A percentile compares a stretch with the other conserved stretches of the same genome.
These are phyloP conservation scores for Beauveria brongniartii DNA, from an alignment of 2,329 filamentous ascomycete species.

Conservation along the genomic window DNA sequence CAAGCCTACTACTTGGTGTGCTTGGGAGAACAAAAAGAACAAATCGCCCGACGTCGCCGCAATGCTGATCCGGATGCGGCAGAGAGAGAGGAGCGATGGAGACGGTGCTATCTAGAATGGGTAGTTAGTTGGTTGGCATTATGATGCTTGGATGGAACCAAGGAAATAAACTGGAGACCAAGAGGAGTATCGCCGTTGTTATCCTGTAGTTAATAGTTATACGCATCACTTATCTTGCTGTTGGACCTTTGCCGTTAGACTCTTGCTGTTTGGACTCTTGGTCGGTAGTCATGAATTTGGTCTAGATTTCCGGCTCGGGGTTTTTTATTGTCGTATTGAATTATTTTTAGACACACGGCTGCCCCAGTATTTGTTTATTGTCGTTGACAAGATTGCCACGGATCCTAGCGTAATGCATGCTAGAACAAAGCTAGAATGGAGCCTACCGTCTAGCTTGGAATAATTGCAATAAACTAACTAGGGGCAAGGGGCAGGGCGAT, in stretches of 20 bases:
- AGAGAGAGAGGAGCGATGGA: no score
- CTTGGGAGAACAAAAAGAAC: no score
- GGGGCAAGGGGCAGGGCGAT: no score
- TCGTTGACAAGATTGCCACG: not conserved
- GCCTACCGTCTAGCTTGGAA: no score
- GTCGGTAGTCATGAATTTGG: not conserved
- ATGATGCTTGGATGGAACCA: not conserved
- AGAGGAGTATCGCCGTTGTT: not conserved
- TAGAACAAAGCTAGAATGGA: no score
- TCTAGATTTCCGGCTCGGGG: not conserved
- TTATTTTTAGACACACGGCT: constrained; percentile 2
- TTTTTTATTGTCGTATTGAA: not conserved
- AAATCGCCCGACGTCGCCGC: no score
- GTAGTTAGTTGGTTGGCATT: no score
- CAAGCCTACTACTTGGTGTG: no score
- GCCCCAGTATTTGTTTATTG: not conserved
- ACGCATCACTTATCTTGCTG: no score
- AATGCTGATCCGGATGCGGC: no score
- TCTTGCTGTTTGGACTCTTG: not conserved
- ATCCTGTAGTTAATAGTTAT: not conserved
- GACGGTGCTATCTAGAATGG: no score
- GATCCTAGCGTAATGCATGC: not conserved
- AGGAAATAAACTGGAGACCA: not conserved
- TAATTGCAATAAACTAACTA: no score
- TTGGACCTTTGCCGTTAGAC: not conserved